phyloP scores from a whole-genome alignment of 495 filamentous ascomycete species.

The Tuber calosporum region DNA sequence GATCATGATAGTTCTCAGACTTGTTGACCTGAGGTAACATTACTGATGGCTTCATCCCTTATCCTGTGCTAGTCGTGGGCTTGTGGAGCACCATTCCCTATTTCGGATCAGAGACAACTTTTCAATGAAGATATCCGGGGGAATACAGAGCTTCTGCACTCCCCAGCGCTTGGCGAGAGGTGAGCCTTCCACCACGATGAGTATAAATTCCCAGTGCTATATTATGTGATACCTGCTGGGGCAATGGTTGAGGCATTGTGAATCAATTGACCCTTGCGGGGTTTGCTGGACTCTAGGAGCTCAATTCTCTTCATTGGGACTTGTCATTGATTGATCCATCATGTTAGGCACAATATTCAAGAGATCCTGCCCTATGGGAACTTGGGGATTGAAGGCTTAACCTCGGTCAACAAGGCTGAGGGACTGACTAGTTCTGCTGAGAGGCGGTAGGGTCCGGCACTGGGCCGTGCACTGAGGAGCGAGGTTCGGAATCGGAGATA shows the following conservation, averaged over 20 bases:
- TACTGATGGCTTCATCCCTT: not conserved
- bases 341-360: not conserved
- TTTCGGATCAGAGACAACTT: not conserved
- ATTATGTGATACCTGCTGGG: no score
- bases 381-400: not conserved
- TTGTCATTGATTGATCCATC: no score
- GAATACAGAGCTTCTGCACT: not conserved
- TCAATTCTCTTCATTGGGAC: not conserved
- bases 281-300: no score
- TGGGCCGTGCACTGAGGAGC: not conserved
- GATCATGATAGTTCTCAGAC: not conserved
- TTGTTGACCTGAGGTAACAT: not conserved
- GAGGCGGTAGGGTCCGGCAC: not conserved
- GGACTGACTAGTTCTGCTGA: not conserved
- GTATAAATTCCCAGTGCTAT: not conserved
- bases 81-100: not conserved
- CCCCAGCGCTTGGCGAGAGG: not conserved
- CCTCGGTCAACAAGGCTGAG: not conserved
- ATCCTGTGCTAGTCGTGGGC: no score
- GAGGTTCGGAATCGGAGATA: not conserved
- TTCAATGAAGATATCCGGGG: not conserved
- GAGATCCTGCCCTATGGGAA: not conserved
- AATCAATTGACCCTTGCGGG: not conserved
- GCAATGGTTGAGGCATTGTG: no score
- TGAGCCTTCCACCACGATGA: not conserved